Evolutionary conservation across 2,329 filamentous ascomycete genomes (phyloP).

Genomic region (Phaeosphaeria sp.): DNA sequence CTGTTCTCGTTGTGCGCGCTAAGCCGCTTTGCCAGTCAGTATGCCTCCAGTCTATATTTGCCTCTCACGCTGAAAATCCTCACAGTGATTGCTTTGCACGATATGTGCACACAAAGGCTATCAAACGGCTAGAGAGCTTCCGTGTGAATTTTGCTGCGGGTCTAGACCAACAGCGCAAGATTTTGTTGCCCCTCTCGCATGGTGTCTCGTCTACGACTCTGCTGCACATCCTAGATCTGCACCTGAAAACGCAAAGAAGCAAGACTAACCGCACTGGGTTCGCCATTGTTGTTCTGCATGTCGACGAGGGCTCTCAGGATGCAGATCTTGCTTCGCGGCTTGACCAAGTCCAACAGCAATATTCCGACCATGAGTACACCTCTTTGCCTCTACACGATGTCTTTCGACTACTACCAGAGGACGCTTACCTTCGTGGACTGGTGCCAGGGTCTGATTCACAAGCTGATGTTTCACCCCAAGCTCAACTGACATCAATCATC

Average conservation of each 20-base stretch:
- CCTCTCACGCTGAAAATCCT: constrained; percentile 1
- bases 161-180: constrained; percentile 55
- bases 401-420: constrained; percentile 28
- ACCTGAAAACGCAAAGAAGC: constrained; percentile 69
- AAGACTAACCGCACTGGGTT: constrained; percentile 72
- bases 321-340: constrained; percentile 16
- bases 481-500: constrained; percentile 61
- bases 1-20: constrained; percentile 62
- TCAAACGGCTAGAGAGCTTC: constrained; percentile 77
- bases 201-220: constrained; percentile 81
- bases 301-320: constrained; percentile 49
- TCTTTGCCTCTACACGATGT: constrained; percentile 69
- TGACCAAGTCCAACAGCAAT: constrained; percentile 60
- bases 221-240: constrained; percentile 75
- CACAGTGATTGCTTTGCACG: constrained; percentile 75
- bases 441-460: constrained; percentile 10
- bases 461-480: constrained; percentile 10
- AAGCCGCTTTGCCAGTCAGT: constrained; percentile 67
- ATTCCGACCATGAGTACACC: constrained; percentile 70
- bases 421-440: constrained; percentile 29
- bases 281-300: constrained; percentile 63
- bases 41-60: neutral
- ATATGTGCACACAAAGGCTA: constrained; percentile 79
- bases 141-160: constrained; percentile 56
- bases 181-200: constrained; percentile 82